Evolutionary conservation across 1,284 basidiomycete species (phyloP).

Genomic region (Schizophyllum commune): DNA sequence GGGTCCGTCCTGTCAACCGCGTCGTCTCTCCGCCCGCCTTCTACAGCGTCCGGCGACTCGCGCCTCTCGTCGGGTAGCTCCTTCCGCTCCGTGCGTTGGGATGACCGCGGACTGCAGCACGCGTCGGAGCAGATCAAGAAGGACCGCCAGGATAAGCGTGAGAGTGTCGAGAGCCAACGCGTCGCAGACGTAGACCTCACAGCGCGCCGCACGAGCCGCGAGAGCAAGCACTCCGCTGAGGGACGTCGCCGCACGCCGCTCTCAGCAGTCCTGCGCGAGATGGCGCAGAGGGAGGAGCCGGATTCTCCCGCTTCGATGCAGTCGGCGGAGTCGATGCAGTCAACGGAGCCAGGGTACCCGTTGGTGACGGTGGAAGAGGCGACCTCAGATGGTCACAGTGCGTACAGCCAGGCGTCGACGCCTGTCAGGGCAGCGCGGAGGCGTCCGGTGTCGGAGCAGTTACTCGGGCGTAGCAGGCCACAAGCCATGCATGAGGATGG

Average conservation of each 20-base stretch:
- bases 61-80: constrained; percentile 41
- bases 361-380: constrained; percentile 44
- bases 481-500: constrained; percentile 45
- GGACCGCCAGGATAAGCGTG: constrained; percentile 31
- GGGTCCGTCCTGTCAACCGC: constrained; percentile 41
- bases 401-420: constrained; percentile 24
- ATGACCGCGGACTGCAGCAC: constrained; percentile 51
- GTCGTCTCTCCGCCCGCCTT: constrained; percentile 53
- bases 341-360: constrained; percentile 20
- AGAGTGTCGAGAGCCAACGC: constrained; percentile 19
- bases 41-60: constrained; percentile 43
- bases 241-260: constrained; percentile 40
- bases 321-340: constrained; percentile 9
- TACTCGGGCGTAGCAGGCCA: constrained; percentile 41
- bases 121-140: constrained; percentile 42
- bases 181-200: constrained; percentile 24
- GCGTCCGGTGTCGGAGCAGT: constrained; percentile 61
- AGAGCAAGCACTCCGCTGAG: constrained; percentile 24
- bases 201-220: constrained; percentile 10
- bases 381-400: constrained; percentile 40
- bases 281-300: constrained; percentile 10
- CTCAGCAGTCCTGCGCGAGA: constrained; percentile 40
- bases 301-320: too few species aligned
- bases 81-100: constrained; percentile 47
- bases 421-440: constrained; percentile 43